Percentiles rank a stretch among this genome's conserved stretches.
These are phyloP conservation scores for Aegilops sharonensis DNA, from an alignment of 176 grass and related monocot genomes.

Conservation along the genomic window DNA sequence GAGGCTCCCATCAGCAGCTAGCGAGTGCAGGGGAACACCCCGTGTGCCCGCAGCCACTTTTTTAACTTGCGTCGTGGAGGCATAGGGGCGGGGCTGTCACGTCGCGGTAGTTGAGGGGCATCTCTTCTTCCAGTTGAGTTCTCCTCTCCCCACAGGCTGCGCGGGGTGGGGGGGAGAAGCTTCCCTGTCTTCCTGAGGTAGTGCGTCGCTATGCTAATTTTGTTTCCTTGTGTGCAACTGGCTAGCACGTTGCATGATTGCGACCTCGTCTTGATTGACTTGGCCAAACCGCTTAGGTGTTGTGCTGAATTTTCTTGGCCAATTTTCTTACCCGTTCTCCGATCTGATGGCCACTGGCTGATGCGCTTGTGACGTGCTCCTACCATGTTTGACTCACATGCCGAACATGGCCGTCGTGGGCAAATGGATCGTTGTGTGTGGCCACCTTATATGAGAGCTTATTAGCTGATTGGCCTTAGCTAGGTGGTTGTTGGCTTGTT, in stretches of 20 bases:
- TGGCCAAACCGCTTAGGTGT: constrained; percentile 28
- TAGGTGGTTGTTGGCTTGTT: constrained; percentile 24
- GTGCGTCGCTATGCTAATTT: constrained; percentile 19
- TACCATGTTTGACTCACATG: constrained; percentile 44
- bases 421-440: neutral
- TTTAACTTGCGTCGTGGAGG: neutral
- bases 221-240: constrained; percentile 20
- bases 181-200: constrained; percentile 20
- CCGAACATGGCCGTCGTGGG: constrained; percentile 5
- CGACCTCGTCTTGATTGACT: constrained; percentile 39
- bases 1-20: neutral
- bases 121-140: neutral
- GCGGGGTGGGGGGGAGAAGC: constrained; percentile 15
- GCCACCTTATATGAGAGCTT: neutral
- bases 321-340: constrained; percentile 2
- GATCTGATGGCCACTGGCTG: constrained; percentile 1
- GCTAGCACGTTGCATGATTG: constrained; percentile 7
- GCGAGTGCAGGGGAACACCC: constrained; percentile 2
- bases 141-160: constrained; percentile 2
- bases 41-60: constrained; percentile 9
- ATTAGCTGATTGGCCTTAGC: constrained; percentile 20
- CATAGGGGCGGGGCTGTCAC: constrained; percentile 6
- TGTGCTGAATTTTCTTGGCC: constrained; percentile 8
- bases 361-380: constrained; percentile 33
- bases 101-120: constrained; percentile 39